A percentile compares a stretch with the other conserved stretches of the same genome.
phyloP scores from a whole-genome alignment of 1,139 yeast species.

The Magnusiomyces magnusii region DNA sequence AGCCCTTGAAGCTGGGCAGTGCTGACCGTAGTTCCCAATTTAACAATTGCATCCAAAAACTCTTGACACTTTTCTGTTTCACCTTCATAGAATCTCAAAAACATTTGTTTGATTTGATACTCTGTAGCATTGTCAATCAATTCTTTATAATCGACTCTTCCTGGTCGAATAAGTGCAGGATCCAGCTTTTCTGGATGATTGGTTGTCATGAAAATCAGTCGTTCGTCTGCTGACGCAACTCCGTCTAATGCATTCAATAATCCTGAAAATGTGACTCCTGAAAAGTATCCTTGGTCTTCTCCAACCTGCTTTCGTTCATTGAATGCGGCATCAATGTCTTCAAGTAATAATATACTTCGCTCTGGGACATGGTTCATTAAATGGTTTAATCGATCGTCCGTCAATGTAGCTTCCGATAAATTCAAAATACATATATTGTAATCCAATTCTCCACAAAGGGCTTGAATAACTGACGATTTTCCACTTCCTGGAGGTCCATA shows the following conservation, averaged over 20 bases:
- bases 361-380: conserved; percentile 95
- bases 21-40: conserved; percentile 55
- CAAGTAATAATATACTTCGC: conserved; percentile 72
- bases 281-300: conserved; percentile 55
- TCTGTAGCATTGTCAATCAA: conserved; percentile 79
- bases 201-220: conserved; percentile 95
- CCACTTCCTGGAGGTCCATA: conserved; percentile 99
- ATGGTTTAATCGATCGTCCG: conserved; percentile 91
- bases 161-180: conserved; percentile 73
- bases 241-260: conserved; percentile 92
- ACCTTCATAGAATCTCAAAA: conserved; percentile 73
- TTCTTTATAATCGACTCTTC: conserved; percentile 82
- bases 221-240: conserved; percentile 97
- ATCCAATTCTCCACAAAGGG: conserved; percentile 92
- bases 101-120: conserved; percentile 76
- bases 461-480: conserved; percentile 91
- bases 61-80: conserved; percentile 51
- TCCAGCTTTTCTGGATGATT: conserved; percentile 93
- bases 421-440: conserved; percentile 92
- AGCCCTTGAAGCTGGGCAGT: conserved; percentile 96
- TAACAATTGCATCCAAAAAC: conserved; percentile 49
- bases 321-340: conserved; percentile 96
- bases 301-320: conserved; percentile 63
- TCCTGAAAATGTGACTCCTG: conserved; percentile 95
- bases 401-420: conserved; percentile 79